Conservation (phyloP, 2,329 filamentous ascomycete genomes). For the Dryadomyces sulphureus region DNA sequence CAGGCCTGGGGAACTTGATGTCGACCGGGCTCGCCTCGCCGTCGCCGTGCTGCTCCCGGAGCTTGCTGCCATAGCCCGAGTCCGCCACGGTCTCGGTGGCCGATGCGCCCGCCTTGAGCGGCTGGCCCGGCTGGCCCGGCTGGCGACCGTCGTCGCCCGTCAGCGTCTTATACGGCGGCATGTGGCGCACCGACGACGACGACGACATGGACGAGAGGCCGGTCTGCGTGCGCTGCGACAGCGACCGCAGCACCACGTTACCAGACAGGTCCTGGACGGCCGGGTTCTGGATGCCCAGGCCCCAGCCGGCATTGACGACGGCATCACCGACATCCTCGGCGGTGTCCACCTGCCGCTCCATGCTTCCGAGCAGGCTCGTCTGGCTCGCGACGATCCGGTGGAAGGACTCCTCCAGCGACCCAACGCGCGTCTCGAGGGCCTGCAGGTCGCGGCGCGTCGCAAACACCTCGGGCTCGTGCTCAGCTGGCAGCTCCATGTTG, state of each 20-base stretch:
- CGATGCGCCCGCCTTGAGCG: neutral
- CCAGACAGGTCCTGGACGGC: neutral
- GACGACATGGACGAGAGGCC: constrained; percentile 12
- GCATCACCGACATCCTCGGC: neutral
- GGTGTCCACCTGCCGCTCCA: constrained; percentile 14
- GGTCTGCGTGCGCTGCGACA: constrained; percentile 4
- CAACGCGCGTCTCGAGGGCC: constrained; percentile 1
- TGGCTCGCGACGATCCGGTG: neutral
- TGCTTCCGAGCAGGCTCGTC: constrained; percentile 15
- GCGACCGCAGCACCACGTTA: neutral
- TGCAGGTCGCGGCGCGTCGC: constrained; percentile 1
- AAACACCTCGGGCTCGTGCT: neutral
- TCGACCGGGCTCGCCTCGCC: too few relatives aligned
- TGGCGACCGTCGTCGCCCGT: neutral
- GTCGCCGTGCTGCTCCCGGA: neutral
- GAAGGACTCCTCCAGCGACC: neutral
- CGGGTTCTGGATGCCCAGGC: neutral
- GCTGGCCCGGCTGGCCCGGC: neutral
- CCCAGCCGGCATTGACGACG: neutral
- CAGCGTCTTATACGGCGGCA: constrained; percentile 7
- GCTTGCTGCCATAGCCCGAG: constrained; percentile 1
- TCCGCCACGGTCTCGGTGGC: neutral
- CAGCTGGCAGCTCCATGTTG: constrained; percentile 2
- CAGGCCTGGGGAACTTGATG: too few relatives aligned
- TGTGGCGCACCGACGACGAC: constrained; percentile 15